Conservation (phyloP, 1,284 basidiomycete species). For the Rhodotorula sp. region DNA sequence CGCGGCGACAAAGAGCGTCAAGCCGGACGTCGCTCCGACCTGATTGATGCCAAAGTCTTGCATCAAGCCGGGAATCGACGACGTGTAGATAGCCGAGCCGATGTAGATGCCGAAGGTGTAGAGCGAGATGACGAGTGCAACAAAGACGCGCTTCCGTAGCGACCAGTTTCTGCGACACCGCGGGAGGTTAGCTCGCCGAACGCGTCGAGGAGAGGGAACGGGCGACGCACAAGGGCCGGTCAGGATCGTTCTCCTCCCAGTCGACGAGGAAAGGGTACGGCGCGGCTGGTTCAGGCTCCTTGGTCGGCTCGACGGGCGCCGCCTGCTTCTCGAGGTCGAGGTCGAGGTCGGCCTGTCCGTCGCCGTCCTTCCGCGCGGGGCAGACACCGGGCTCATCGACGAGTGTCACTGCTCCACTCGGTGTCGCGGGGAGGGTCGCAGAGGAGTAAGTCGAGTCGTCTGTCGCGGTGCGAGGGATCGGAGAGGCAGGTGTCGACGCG, state of each 20-base stretch:
- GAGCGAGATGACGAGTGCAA: conserved; percentile 44
- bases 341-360: neutral
- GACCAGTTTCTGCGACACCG: conserved; percentile 44
- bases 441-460: neutral
- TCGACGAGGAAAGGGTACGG: conserved; percentile 5
- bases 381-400: neutral
- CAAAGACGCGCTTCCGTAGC: conserved; percentile 41
- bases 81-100: conserved; percentile 45
- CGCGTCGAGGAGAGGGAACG: too few species aligned
- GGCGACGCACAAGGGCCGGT: conserved; percentile 40
- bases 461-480: too few species aligned
- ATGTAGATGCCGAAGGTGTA: conserved; percentile 45
- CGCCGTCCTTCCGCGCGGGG: neutral
- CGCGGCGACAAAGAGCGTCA: conserved; percentile 36
- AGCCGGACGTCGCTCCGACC: conserved; percentile 28
- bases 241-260: conserved; percentile 42
- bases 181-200: neutral
- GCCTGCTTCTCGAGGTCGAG: neutral
- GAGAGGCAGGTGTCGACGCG: neutral
- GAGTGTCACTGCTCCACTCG: neutral
- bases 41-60: conserved; percentile 33
- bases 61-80: conserved; percentile 40
- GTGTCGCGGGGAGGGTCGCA: neutral
- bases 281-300: neutral
- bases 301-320: too few species aligned